phyloP scores from a whole-genome alignment of 139 green algal genomes.

The Nannochloris sp. region DNA sequence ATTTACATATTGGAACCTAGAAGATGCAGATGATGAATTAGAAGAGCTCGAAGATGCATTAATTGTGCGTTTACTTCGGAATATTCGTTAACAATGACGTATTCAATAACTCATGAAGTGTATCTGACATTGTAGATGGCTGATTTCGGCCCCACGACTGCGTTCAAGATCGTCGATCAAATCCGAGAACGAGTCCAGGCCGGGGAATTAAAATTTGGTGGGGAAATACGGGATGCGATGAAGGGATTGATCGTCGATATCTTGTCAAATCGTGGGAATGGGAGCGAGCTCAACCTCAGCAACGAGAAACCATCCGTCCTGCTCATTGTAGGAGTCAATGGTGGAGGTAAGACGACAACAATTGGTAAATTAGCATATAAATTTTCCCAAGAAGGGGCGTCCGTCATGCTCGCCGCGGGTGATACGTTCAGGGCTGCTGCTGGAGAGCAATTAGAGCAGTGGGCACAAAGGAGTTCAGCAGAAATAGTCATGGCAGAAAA shows the following conservation, averaged over 20 bases:
- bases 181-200: slow-evolving; percentile 59
- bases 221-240: slow-evolving; percentile 20
- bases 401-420: slow-evolving; percentile 82
- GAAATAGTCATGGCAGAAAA: slow-evolving; percentile 29
- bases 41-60: slow-evolving; percentile 93
- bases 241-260: slow-evolving; percentile 38
- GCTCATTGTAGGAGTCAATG: slow-evolving; percentile 95
- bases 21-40: slow-evolving; percentile 79
- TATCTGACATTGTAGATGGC: slow-evolving; percentile 44
- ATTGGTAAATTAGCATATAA: slow-evolving; percentile 86
- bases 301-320: slow-evolving; percentile 50
- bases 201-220: slow-evolving; percentile 56
- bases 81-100: not conserved
- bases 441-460: slow-evolving; percentile 86
- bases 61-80: slow-evolving; percentile 45
- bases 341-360: slow-evolving; percentile 93
- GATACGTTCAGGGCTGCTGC: slow-evolving; percentile 96
- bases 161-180: slow-evolving; percentile 73
- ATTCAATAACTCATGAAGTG: not conserved
- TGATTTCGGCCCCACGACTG: slow-evolving; percentile 84
- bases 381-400: slow-evolving; percentile 29
- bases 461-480: slow-evolving; percentile 60
- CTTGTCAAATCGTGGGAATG: slow-evolving; percentile 22
- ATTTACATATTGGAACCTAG: slow-evolving; percentile 83
- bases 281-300: slow-evolving; percentile 30